Evolutionary conservation across 768 basidiomycete genomes (phyloP), one percentile per base, ranked within the genome.

Genomic region (Dacryopinax primogenitus): DNA sequence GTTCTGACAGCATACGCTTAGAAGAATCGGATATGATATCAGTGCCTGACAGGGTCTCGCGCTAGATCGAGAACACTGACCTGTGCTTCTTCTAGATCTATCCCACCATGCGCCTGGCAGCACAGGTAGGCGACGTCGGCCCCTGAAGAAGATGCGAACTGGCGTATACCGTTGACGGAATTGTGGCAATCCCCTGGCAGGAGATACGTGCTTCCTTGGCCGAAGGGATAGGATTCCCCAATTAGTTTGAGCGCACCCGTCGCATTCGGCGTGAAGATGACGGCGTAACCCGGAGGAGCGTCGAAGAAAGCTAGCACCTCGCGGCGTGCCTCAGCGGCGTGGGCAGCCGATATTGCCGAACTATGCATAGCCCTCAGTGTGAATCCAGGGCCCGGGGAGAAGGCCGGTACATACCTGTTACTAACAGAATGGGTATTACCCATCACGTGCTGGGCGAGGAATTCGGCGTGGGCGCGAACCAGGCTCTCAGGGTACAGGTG

Each of bases 341-440:
- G 85, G 58, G 79, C 77, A 11, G 87, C 74, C 15, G 89, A 90
- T 61, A 90, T 72, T 68, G 79, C 82, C 9, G 90, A 90, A 70
- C 90, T 92, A 23, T 64, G 61, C 21, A 66, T 39, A 11, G 32
- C 30, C 51, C 26, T 32, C 33, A 26, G 23, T 61, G 7, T 4
- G 47, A 26, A 65, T 33, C n/a, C 35, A 32, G 35, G 35, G 23
- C n/a, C 13, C 4, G 30, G 18, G 32, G 36, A 32, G 32, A 33
- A 11, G 45, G 28, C 21, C 9, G 4, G 32, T 18, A 35, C 65
- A 16, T 37, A 86, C 90, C 86, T 86, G 68, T 87, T 84, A 73
- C 84, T 90, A 70, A 88, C 81, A 0, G 89, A 91, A 73, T 92
- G 90, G 0, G 90, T 90, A 72, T 92, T 91, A 1, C 89, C 90